Evolutionary conservation across 2,329 filamentous ascomycete genomes (phyloP).

Genomic region (Cladophialophora immunda): DNA sequence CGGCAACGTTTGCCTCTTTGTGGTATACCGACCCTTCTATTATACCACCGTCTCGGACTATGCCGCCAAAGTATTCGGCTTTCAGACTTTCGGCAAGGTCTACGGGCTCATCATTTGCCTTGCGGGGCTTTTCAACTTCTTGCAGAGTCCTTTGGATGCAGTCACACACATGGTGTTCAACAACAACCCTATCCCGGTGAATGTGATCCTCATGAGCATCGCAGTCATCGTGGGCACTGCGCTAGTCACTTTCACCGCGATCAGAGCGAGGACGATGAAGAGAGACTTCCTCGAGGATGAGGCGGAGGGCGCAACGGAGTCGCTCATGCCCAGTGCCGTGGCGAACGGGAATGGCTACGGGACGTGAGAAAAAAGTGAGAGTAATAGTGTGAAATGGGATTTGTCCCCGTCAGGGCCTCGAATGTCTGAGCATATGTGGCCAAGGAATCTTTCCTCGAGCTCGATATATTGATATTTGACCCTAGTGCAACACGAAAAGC

Average conservation of each 20-base stretch:
- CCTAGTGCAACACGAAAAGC: conserved; percentile 1
- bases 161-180: conserved; percentile 76
- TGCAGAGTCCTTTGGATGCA: conserved; percentile 80
- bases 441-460: background rate
- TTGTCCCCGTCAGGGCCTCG: background rate
- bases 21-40: conserved; percentile 42
- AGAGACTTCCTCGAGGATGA: conserved; percentile 40
- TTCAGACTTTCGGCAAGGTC: conserved; percentile 91
- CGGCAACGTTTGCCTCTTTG: conserved; percentile 76
- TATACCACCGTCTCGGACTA: conserved; percentile 68
- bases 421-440: background rate
- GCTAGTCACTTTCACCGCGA: conserved; percentile 69
- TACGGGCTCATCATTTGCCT: conserved; percentile 90
- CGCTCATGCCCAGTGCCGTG: conserved; percentile 36
- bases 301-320: conserved; percentile 40
- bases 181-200: conserved; percentile 79
- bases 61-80: conserved; percentile 89
- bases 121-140: conserved; percentile 83
- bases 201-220: conserved; percentile 69
- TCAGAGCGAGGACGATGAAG: conserved; percentile 52
- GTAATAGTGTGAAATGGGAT: background rate
- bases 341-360: conserved; percentile 40
- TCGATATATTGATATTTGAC: background rate
- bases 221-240: conserved; percentile 71
- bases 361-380: conserved; percentile 20